Percentiles rank a stretch among this genome's conserved stretches.
phyloP scores from a whole-genome alignment of 306 rosid genomes.

The Medicago arabica region DNA sequence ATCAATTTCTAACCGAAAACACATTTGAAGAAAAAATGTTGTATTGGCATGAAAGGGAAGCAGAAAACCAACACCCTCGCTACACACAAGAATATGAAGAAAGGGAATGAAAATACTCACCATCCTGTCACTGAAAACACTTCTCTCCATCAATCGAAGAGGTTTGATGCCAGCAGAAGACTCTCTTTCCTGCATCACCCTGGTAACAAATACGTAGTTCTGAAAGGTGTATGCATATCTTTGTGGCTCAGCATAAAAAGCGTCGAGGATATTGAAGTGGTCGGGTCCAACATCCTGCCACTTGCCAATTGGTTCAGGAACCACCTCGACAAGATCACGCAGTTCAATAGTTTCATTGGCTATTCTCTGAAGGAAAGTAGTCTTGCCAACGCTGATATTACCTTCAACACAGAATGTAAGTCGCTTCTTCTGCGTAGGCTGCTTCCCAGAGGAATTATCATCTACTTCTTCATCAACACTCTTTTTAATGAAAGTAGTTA shows the following conservation, averaged over 20 bases:
- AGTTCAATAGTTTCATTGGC: constrained; percentile 92
- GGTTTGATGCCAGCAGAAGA: constrained; percentile 95
- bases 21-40: not conserved
- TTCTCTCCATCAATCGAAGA: constrained; percentile 97
- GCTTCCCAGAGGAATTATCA: constrained; percentile 50
- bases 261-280: constrained; percentile 91
- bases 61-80: not conserved
- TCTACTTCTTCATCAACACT: constrained; percentile 89
- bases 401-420: constrained; percentile 96
- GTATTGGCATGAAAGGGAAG: not conserved
- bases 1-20: constrained; percentile 15
- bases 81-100: not conserved
- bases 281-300: constrained; percentile 99
- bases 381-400: constrained; percentile 94
- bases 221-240: constrained; percentile 98
- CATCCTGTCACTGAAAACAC: constrained; percentile 98
- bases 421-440: constrained; percentile 62
- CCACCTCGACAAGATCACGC: constrained; percentile 93
- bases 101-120: constrained; percentile 52
- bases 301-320: constrained; percentile 92
- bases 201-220: constrained; percentile 94
- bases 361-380: constrained; percentile 91
- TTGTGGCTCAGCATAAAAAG: constrained; percentile 94
- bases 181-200: constrained; percentile 98
- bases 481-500: constrained; percentile 82